Evolutionary conservation across 2,329 filamentous ascomycete genomes (phyloP), one percentile per base, ranked within the genome.

Genomic region (Fusarium sp.): DNA sequence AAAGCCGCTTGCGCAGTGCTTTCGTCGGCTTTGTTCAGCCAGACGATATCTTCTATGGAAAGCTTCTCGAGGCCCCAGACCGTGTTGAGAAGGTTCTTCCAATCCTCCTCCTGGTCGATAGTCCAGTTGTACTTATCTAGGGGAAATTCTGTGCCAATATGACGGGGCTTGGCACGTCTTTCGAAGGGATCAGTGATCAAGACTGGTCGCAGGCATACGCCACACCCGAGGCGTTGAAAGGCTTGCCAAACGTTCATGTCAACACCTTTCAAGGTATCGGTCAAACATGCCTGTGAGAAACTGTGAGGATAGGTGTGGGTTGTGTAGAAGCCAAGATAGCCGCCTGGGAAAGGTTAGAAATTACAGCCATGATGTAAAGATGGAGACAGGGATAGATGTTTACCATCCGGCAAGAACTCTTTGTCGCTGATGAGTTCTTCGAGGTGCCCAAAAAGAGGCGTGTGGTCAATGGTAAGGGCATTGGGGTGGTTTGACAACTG

Each of bases 191-290:
- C 5, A 10, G 48, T 29, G 27, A 13, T 52, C 27, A 52, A 31
- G 48, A 50, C 33, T 14, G 60, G 60, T 18, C 60, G 20, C 11
- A 64, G 24, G 45, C 45, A 64, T 20, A 64, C 60, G 11, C 60
- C 60, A 22, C 60, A 64, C 9, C 45, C 60, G n/a, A 64, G 31
- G 8, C 29, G 60, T 39, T 18, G 60, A 29, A 64, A 64, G 8
- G 45, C 60, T 27, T 64, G 29, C 60, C 60, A 64, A 27, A 64
- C 37, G 31, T 31, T 29, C 60, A 64, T 64, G 6, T 64, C 60
- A 20, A 64, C 11, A 8, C 60, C 60, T 37, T 64, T 64, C n/a
- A 64, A n/a, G 20, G 29, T 54, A 6, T 64, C 60, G 22, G 33
- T 16, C 16, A 64, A 39, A 8, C 45, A 64, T 18, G 13, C 31